These are phyloP conservation scores for Annona squamosa DNA, from an alignment of 164 flowering plant genomes.

Conservation along the genomic window DNA sequence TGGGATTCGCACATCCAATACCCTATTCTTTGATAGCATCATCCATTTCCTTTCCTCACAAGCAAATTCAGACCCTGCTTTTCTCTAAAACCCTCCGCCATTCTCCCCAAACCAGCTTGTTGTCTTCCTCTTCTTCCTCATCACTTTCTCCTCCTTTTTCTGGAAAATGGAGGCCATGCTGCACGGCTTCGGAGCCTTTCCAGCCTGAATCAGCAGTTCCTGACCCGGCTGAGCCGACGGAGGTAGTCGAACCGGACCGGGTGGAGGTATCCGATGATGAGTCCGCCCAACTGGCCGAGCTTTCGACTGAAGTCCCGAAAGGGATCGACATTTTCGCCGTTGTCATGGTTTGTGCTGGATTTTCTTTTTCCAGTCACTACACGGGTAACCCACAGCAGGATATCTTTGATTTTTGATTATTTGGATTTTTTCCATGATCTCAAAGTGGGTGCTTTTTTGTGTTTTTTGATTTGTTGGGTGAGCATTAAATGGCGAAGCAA, in stretches of 20 bases:
- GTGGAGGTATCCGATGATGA: conserved; percentile 2
- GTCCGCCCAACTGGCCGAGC: neutral
- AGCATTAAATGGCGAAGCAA: too few species aligned
- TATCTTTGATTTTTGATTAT: too few species aligned
- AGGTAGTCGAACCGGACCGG: conserved; percentile 13
- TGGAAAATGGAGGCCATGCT: conserved; percentile 4
- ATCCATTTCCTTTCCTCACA: neutral
- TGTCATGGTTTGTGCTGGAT: conserved; percentile 55
- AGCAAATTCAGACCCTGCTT: neutral
- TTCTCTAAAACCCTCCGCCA: conserved; percentile 6
- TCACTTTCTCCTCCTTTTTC: neutral
- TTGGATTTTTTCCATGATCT: too few species aligned
- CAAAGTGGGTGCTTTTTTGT: too few species aligned
- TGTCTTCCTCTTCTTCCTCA: neutral
- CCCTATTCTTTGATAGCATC: conserved; percentile 1
- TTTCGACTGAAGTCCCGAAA: conserved; percentile 24
- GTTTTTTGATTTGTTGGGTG: too few species aligned
- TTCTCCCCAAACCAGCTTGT: neutral
- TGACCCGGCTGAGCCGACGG: conserved; percentile 21
- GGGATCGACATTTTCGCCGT: conserved; percentile 77
- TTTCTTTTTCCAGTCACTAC: neutral
- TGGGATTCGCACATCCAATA: conserved; percentile 2
- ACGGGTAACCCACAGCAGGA: too few species aligned
- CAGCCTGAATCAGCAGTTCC: conserved; percentile 16
- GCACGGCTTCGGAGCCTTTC: neutral